These are phyloP conservation scores for Calonectria henricotiae DNA, from an alignment of 2,329 filamentous ascomycete genomes.

Conservation along the genomic window DNA sequence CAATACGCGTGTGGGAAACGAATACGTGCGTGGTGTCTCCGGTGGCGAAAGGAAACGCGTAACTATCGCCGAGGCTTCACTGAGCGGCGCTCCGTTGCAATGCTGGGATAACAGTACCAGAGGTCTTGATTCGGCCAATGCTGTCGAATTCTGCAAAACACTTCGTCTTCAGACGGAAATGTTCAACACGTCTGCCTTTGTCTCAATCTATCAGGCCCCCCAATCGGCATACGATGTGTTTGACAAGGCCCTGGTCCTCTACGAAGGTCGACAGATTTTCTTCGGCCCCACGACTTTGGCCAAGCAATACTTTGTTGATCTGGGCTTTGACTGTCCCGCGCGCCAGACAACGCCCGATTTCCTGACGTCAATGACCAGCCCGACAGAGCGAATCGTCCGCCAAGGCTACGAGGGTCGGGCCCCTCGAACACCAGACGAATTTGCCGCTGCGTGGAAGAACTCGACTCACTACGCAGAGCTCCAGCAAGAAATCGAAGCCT, in stretches of 20 bases:
- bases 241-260: constrained; percentile 79
- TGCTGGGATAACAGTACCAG: constrained; percentile 81
- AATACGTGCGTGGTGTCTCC: constrained; percentile 74
- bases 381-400: constrained; percentile 54
- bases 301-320: constrained; percentile 51
- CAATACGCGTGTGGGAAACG: constrained; percentile 80
- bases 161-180: constrained; percentile 74
- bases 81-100: constrained; percentile 66
- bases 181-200: constrained; percentile 70
- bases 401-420: constrained; percentile 55
- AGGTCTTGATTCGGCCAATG: constrained; percentile 78
- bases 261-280: constrained; percentile 78
- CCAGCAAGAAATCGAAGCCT: constrained; percentile 67
- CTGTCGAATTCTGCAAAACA: constrained; percentile 77
- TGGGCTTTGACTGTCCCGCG: constrained; percentile 72
- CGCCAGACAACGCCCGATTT: constrained; percentile 81
- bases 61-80: constrained; percentile 56
- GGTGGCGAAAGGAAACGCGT: constrained; percentile 68
- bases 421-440: constrained; percentile 58
- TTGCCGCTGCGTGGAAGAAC: constrained; percentile 56
- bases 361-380: constrained; percentile 69
- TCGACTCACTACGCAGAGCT: constrained; percentile 54
- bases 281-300: constrained; percentile 49
- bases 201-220: constrained; percentile 78
- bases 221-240: constrained; percentile 65